These are phyloP conservation scores for Emergomyces pasteurianus DNA, from an alignment of 2,329 filamentous ascomycete species.

Conservation along the genomic window DNA sequence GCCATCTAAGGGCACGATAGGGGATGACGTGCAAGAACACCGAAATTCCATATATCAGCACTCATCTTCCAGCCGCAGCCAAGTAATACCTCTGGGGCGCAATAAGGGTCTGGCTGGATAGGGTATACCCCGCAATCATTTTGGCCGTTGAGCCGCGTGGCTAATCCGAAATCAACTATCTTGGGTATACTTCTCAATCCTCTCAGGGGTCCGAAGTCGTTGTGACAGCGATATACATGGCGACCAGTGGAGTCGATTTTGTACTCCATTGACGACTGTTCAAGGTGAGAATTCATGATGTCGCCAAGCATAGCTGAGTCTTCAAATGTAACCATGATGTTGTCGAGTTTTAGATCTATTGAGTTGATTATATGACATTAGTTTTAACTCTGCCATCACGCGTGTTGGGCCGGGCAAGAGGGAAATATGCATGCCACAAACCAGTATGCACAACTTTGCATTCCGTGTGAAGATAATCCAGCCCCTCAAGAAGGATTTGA, in stretches of 20 bases:
- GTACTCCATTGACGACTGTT: conserved; percentile 4
- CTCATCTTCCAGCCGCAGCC: conserved; percentile 6
- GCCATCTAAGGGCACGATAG: too few relatives aligned
- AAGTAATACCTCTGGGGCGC: conserved; percentile 21
- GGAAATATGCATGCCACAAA: conserved; percentile 5
- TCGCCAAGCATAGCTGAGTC: conserved; percentile 3
- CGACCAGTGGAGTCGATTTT: conserved; percentile 11
- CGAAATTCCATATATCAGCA: conserved; percentile 18
- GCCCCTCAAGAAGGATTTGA: conserved; percentile 22
- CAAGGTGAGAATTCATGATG: background rate
- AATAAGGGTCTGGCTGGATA: conserved; percentile 17
- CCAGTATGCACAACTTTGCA: conserved; percentile 30
- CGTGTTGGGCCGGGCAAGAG: background rate
- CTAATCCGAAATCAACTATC: conserved; percentile 14
- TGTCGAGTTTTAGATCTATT: conserved; percentile 9
- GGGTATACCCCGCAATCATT: conserved; percentile 25
- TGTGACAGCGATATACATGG: conserved; percentile 14
- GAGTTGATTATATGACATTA: background rate
- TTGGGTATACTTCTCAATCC: conserved; percentile 10
- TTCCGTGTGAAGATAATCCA: conserved; percentile 29
- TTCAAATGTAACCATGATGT: conserved; percentile 9
- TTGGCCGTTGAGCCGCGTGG: conserved; percentile 20
- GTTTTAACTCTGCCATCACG: background rate
- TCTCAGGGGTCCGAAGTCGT: conserved; percentile 14
- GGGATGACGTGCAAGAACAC: conserved; percentile 26